These are phyloP conservation scores for Aspergillus udagawae DNA, from an alignment of 2,329 filamentous ascomycete genomes.

Conservation along the genomic window DNA sequence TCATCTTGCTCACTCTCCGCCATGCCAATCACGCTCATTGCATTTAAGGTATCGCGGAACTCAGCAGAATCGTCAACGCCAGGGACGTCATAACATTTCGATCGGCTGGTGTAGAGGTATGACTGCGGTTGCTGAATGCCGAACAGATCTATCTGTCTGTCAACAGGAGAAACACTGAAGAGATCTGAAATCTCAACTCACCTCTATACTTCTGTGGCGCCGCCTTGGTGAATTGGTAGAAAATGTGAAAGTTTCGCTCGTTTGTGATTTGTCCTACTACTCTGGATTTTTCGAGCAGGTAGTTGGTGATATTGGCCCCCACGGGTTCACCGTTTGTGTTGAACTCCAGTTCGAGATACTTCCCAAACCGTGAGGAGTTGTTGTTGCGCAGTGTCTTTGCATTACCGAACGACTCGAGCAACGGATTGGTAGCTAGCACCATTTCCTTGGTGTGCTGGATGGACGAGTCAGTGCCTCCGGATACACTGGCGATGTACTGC, in stretches of 20 bases:
- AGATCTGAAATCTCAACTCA: conserved; percentile 23
- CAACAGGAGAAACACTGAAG: conserved; percentile 9
- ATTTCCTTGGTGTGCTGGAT: conserved; percentile 99
- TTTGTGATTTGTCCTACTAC: conserved; percentile 93
- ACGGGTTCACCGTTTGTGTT: conserved; percentile 87
- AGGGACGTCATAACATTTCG: conserved; percentile 90
- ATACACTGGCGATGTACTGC: conserved; percentile 99
- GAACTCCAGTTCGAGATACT: conserved; percentile 97
- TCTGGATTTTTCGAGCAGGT: conserved; percentile 89
- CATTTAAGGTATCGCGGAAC: conserved; percentile 83
- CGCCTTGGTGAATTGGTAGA: conserved; percentile 97
- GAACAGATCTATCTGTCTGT: conserved; percentile 59
- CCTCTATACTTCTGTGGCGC: conserved; percentile 78
- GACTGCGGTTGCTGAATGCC: conserved; percentile 88
- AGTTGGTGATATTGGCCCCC: conserved; percentile 97
- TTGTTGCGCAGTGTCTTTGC: conserved; percentile 98
- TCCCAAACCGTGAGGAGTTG: conserved; percentile 97
- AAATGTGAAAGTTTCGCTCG: conserved; percentile 98
- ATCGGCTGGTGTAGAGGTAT: conserved; percentile 89
- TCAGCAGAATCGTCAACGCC: conserved; percentile 91
- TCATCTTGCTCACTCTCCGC: conserved; percentile 86
- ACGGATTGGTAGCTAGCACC: conserved; percentile 95
- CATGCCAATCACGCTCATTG: conserved; percentile 92
- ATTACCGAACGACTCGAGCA: conserved; percentile 97
- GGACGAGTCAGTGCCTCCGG: conserved; percentile 74